Conservation (phyloP, 2,329 filamentous ascomycete genomes). For the Dactylellina drechsleri region DNA sequence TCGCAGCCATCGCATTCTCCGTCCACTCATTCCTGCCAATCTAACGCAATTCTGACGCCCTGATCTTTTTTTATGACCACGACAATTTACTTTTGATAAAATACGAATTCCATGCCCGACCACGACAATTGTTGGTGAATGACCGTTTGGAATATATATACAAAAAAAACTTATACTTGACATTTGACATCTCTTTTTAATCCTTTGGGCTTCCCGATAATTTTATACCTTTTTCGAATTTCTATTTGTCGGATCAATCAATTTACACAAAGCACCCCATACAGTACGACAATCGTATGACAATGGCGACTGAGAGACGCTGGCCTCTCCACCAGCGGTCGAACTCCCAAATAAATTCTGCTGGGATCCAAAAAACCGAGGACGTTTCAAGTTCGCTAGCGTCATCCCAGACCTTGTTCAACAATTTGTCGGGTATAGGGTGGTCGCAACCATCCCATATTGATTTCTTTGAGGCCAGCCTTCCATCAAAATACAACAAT, state of each 20-base stretch:
- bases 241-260: constrained; percentile 48
- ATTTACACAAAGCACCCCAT: constrained; percentile 35
- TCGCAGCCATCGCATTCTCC: constrained; percentile 50
- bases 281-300: neutral
- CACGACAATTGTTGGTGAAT: constrained; percentile 48
- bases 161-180: constrained; percentile 33
- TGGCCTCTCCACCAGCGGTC: constrained; percentile 52
- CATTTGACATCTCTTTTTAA: constrained; percentile 26
- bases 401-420: constrained; percentile 53
- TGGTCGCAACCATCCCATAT: constrained; percentile 50
- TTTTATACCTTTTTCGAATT: constrained; percentile 40
- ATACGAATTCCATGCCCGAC: constrained; percentile 48
- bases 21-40: constrained; percentile 52
- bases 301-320: constrained; percentile 51
- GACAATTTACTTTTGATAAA: constrained; percentile 45
- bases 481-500: constrained; percentile 47
- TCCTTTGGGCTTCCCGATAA: constrained; percentile 39
- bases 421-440: constrained; percentile 53
- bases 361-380: constrained; percentile 51
- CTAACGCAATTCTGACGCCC: constrained; percentile 55
- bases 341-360: constrained; percentile 53
- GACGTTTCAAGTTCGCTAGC: constrained; percentile 55
- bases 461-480: constrained; percentile 46
- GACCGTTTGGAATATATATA: constrained; percentile 29
- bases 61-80: constrained; percentile 44